Percentiles rank a stretch among this genome's conserved stretches.
Evolutionary conservation across 495 filamentous ascomycete genomes (phyloP).

Genomic region (Neurospora intermedia): DNA sequence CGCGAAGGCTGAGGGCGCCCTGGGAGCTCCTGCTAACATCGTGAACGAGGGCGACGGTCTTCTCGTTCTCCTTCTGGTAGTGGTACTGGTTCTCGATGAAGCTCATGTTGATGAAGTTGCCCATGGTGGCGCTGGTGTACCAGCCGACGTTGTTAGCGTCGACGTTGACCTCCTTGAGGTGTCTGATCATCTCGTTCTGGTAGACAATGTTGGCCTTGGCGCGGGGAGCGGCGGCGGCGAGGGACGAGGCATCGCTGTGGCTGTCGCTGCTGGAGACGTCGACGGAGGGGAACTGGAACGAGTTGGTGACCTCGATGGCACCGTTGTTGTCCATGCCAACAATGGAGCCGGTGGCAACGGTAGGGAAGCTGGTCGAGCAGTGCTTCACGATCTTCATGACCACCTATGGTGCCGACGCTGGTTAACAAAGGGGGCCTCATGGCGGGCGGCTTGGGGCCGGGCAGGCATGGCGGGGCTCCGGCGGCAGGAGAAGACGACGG

Average conservation of each 20-base stretch:
- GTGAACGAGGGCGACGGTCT: slow-evolving; percentile 88
- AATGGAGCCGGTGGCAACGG: slow-evolving; percentile 76
- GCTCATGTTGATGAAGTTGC: slow-evolving; percentile 89
- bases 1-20: slow-evolving; percentile 78
- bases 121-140: slow-evolving; percentile 98
- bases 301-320: slow-evolving; percentile 83
- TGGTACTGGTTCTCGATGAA: slow-evolving; percentile 97
- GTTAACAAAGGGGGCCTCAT: slow-evolving; percentile 3
- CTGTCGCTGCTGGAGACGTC: slow-evolving; percentile 61
- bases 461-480: slow-evolving; percentile 13
- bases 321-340: slow-evolving; percentile 87
- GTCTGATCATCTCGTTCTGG: slow-evolving; percentile 95
- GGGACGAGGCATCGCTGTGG: slow-evolving; percentile 66
- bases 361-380: slow-evolving; percentile 77
- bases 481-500: background rate
- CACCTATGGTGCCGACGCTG: slow-evolving; percentile 45
- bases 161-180: slow-evolving; percentile 92
- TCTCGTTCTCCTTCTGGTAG: slow-evolving; percentile 93
- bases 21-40: slow-evolving; percentile 90
- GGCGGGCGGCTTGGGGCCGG: slow-evolving; percentile 5
- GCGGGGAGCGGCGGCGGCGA: slow-evolving; percentile 80
- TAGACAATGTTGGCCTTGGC: slow-evolving; percentile 82
- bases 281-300: slow-evolving; percentile 84
- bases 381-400: slow-evolving; percentile 97
- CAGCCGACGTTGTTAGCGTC: slow-evolving; percentile 97